These are phyloP conservation scores for Triglochin maritima DNA, from an alignment of 106 monocot genomes.

Conservation along the genomic window DNA sequence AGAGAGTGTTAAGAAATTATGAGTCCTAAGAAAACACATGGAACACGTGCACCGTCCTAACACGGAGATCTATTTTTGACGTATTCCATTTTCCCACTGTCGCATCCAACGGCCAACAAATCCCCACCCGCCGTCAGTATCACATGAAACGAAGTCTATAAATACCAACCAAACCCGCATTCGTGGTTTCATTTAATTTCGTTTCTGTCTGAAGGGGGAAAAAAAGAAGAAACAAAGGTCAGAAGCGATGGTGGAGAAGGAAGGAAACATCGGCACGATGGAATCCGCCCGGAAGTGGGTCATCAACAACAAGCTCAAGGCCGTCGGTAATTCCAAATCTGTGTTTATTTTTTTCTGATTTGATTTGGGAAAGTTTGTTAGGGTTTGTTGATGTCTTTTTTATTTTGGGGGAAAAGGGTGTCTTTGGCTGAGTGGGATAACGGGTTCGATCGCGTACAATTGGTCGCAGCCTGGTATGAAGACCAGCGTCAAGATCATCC, in stretches of 20 bases:
- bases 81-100: too few species aligned
- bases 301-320: constrained; percentile 58
- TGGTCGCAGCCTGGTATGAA: constrained; percentile 80
- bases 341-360: background rate
- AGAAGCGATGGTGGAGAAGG: constrained; percentile 34
- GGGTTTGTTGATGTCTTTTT: background rate
- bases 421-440: constrained; percentile 67
- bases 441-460: constrained; percentile 72
- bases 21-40: too few species aligned
- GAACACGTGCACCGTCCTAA: too few species aligned
- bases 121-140: too few species aligned
- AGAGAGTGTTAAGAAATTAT: too few species aligned
- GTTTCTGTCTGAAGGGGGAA: background rate
- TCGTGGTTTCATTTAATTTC: too few species aligned
- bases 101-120: too few species aligned
- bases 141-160: too few species aligned
- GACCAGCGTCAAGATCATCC: constrained; percentile 87
- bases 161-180: too few species aligned
- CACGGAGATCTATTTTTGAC: too few species aligned
- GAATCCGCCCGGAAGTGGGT: constrained; percentile 54
- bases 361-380: background rate
- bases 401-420: constrained; percentile 18
- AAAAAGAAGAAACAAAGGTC: background rate
- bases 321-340: constrained; percentile 48
- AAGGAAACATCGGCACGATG: constrained; percentile 12